Evolutionary conservation across 768 basidiomycete genomes (phyloP).

Genomic region (Collybia mongolica): DNA sequence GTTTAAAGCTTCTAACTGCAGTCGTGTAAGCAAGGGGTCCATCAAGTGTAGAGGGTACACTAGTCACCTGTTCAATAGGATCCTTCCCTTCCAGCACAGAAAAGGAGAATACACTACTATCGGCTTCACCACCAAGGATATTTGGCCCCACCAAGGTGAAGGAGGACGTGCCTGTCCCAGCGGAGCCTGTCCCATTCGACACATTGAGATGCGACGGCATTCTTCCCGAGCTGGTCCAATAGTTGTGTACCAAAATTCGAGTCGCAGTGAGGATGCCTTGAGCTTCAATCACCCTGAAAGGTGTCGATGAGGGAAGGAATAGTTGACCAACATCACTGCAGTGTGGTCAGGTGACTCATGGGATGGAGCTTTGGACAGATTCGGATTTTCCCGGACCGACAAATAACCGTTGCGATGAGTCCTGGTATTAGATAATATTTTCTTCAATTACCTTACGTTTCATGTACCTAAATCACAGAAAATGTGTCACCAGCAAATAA

Average conservation of each 20-base stretch:
- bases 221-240: neutral
- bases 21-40: neutral
- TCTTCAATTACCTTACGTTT: no score
- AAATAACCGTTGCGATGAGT: no score
- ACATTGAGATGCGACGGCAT: constrained; percentile 18
- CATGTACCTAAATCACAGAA: no score
- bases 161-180: constrained; percentile 20
- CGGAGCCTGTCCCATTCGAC: constrained; percentile 14
- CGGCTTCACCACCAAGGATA: constrained; percentile 8
- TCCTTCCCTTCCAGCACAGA: constrained; percentile 47
- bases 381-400: no score
- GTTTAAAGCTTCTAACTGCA: constrained; percentile 65
- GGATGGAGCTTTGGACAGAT: no score
- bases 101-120: constrained; percentile 26
- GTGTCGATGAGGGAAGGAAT: neutral
- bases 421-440: no score
- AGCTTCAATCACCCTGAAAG: no score
- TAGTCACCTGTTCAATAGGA: constrained; percentile 41
- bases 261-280: no score
- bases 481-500: no score
- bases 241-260: no score
- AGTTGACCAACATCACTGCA: no score
- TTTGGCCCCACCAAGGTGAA: constrained; percentile 23
- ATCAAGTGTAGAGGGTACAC: neutral
- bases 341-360: no score